Percentiles rank a stretch among this genome's conserved stretches.
These are phyloP conservation scores for Rhizophagus clarus DNA, from an alignment of 192 early-diverging fungal species.

Conservation along the genomic window DNA sequence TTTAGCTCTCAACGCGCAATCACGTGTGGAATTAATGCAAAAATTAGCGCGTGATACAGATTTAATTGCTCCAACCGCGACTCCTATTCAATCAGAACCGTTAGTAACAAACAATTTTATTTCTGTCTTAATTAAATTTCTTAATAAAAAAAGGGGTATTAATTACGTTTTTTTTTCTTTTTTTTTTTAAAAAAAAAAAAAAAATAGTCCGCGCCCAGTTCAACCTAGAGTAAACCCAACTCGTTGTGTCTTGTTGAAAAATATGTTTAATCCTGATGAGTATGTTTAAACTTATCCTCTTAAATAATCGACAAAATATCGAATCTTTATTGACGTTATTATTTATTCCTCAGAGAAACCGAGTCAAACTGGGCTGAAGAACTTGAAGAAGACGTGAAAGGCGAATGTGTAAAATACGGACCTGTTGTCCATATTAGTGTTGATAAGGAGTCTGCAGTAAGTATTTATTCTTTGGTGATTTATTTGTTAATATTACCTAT, in stretches of 20 bases:
- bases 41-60: slow-evolving; percentile 67
- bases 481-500: slow-evolving; percentile 1
- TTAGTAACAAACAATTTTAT: slow-evolving; percentile 25
- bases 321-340: slow-evolving; percentile 22
- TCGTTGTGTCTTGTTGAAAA: slow-evolving; percentile 73
- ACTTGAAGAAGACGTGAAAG: slow-evolving; percentile 80
- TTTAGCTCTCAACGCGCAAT: slow-evolving; percentile 66
- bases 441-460: slow-evolving; percentile 62
- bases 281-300: slow-evolving; percentile 45
- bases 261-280: slow-evolving; percentile 88
- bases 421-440: slow-evolving; percentile 74
- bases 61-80: slow-evolving; percentile 39
- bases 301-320: slow-evolving; percentile 20
- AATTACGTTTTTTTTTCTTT: background rate
- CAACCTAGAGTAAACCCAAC: slow-evolving; percentile 59
- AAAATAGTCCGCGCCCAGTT: slow-evolving; percentile 47
- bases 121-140: background rate
- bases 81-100: slow-evolving; percentile 35
- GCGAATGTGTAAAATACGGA: slow-evolving; percentile 83
- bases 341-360: slow-evolving; percentile 64
- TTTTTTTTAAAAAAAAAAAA: slow-evolving; percentile 8
- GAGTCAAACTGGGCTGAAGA: slow-evolving; percentile 84
- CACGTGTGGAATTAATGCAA: slow-evolving; percentile 79
- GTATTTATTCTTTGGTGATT: background rate
- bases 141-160: background rate